Base-by-base conservation (phyloP, 2,329 filamentous ascomycete genomes). In the Celoporthe dispersa region DNA sequence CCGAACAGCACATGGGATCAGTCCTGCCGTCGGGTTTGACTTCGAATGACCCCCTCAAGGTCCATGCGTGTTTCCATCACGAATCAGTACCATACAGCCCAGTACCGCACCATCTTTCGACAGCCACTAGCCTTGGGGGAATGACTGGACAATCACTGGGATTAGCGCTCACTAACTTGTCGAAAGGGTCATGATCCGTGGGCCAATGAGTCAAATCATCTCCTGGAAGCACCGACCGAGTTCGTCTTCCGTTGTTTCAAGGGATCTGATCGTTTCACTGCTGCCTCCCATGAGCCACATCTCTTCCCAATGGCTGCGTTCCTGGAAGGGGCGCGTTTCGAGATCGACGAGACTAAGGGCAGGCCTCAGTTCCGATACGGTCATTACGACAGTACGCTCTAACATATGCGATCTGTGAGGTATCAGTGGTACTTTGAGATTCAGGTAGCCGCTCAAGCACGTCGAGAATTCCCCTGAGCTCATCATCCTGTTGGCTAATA, bases 161-260 rank as follows among this genome's bases (percentile, higher is more conserved):
- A 1, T 57, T 57, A 57, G 53, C 53, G 53, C 53, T 57, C 53
- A 16, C 53, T 57, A 12, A 31, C 28, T 31, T 57, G 12, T 48
- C 39, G 14, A 28, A n/a, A 31, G 3, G 37, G 37, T 16, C 22
- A 33, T 53, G 41, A 37, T 37, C 25, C 11, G 19, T 65, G 25
- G 61, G 37, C 28, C 19, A 48, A 51, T 16, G 41, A 31, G 28
- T n/a, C 16, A 28, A n/a, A 39, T 22, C 39, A 12, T 33, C 28
- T 39, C 41, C 31, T 19, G 25, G 22, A 8, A 33, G 39, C 39
- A 44, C 39, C n/a, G 28, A 65, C 63, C 9, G 16, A 37, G 28
- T 55, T 55, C 41, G 48, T 19, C 8, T 61, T 28, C 35, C 31
- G n/a, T 66, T 70, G 69, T 70, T 70, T 70, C 69, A 70, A 66